Conservation (phyloP, 2,329 filamentous ascomycete genomes). For the Lojkania enalia region DNA sequence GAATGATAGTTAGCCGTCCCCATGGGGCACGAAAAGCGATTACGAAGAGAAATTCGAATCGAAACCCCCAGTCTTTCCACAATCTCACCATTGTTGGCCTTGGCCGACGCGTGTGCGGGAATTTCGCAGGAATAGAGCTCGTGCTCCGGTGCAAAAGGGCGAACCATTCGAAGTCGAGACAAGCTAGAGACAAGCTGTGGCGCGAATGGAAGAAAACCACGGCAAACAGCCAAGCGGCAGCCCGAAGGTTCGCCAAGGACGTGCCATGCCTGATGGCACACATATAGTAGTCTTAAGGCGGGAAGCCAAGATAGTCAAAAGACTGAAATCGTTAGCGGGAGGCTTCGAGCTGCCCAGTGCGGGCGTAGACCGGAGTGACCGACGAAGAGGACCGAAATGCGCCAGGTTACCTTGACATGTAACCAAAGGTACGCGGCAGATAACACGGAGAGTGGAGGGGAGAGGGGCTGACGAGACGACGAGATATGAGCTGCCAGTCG, state of each 20-base stretch:
- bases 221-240: constrained; percentile 27
- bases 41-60: no score
- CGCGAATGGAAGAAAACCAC: constrained; percentile 18
- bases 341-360: not conserved
- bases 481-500: not conserved
- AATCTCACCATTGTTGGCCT: no score
- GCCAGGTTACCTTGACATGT: constrained; percentile 2
- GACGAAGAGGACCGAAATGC: constrained; percentile 14
- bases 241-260: constrained; percentile 38
- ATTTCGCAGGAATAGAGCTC: no score
- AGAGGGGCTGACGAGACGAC: not conserved
- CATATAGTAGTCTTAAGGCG: no score
- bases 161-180: constrained; percentile 16
- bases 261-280: no score
- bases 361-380: constrained; percentile 25
- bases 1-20: no score
- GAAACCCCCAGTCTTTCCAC: no score
- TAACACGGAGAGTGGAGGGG: not conserved
- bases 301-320: constrained; percentile 36
- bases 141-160: constrained; percentile 12
- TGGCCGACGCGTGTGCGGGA: no score
- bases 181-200: constrained; percentile 16
- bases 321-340: constrained; percentile 15
- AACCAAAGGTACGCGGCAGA: constrained; percentile 2
- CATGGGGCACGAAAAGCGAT: no score